A percentile compares a stretch with the other conserved stretches of the same genome.
Conservation (phyloP, 257 asterid species). For the Marsdenia floribunda region DNA sequence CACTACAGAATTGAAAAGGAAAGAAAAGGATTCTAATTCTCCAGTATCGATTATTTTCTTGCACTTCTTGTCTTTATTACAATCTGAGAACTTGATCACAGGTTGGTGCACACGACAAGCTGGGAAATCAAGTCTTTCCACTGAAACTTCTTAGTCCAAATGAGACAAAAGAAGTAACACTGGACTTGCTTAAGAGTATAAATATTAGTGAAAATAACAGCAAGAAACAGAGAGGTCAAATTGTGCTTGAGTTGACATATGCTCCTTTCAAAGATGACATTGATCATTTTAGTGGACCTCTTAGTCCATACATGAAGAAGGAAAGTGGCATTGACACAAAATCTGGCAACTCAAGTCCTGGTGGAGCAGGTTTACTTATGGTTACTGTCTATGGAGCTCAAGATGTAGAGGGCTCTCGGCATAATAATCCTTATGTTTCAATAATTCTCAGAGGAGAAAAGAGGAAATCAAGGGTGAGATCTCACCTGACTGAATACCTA, state of each 20-base stretch:
- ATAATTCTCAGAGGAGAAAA: slow-evolving; percentile 67
- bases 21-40: not conserved
- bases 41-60: not conserved
- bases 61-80: not conserved
- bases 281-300: slow-evolving; percentile 32
- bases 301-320: slow-evolving; percentile 32
- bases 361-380: slow-evolving; percentile 69
- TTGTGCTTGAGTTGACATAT: slow-evolving; percentile 58
- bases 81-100: slow-evolving; percentile 19
- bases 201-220: slow-evolving; percentile 29
- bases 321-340: slow-evolving; percentile 33
- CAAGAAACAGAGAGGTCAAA: slow-evolving; percentile 68
- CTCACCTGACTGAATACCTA: no score
- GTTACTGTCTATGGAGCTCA: slow-evolving; percentile 71
- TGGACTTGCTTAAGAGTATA: slow-evolving; percentile 34
- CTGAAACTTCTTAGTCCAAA: slow-evolving; percentile 55
- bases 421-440: slow-evolving; percentile 62
- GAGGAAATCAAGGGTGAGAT: slow-evolving; percentile 61
- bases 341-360: slow-evolving; percentile 36
- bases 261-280: slow-evolving; percentile 73
- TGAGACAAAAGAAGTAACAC: slow-evolving; percentile 48
- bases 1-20: not conserved
- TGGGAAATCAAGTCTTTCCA: slow-evolving; percentile 68
- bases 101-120: slow-evolving; percentile 79
- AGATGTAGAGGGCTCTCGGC: slow-evolving; percentile 73